These are phyloP conservation scores for Adansonia madagascariensis DNA, from an alignment of 441 rosid species.

Conservation along the genomic window DNA sequence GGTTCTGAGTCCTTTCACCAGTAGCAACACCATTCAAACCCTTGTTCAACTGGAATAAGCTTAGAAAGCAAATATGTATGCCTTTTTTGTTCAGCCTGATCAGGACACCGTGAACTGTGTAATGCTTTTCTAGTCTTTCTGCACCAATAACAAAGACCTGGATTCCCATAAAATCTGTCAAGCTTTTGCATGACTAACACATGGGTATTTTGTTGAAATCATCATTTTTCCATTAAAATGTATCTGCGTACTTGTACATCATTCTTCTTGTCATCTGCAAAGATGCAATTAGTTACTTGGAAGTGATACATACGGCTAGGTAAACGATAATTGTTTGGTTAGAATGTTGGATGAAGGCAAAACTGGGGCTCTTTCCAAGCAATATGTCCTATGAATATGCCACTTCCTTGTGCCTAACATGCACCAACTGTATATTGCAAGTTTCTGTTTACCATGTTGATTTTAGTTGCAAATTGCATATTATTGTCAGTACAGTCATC, in stretches of 20 bases:
- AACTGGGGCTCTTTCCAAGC: not conserved
- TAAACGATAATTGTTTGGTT: not conserved
- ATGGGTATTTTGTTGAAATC: not conserved
- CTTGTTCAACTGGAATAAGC: not conserved
- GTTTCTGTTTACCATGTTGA: not conserved
- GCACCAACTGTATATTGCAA: not conserved
- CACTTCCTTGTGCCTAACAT: not conserved
- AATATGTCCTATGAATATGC: slow-evolving; percentile 5
- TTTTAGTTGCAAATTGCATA: not conserved
- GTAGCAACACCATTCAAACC: not conserved
- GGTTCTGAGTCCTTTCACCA: not conserved
- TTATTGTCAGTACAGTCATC: not conserved
- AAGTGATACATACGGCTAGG: not conserved
- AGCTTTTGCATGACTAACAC: not conserved
- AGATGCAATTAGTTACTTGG: not conserved
- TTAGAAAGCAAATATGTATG: not conserved
- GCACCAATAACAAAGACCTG: not conserved
- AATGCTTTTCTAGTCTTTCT: slow-evolving; percentile 1
- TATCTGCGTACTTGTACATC: not conserved
- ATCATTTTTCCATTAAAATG: not conserved
- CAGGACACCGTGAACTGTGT: slow-evolving; percentile 1
- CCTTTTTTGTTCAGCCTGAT: not conserved
- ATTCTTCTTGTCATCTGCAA: not conserved
- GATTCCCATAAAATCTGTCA: not conserved
- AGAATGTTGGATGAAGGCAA: slow-evolving; percentile 3